Evolutionary conservation across 805 yeast genomes (phyloP).

Genomic region (Yarrowia hollandica): DNA sequence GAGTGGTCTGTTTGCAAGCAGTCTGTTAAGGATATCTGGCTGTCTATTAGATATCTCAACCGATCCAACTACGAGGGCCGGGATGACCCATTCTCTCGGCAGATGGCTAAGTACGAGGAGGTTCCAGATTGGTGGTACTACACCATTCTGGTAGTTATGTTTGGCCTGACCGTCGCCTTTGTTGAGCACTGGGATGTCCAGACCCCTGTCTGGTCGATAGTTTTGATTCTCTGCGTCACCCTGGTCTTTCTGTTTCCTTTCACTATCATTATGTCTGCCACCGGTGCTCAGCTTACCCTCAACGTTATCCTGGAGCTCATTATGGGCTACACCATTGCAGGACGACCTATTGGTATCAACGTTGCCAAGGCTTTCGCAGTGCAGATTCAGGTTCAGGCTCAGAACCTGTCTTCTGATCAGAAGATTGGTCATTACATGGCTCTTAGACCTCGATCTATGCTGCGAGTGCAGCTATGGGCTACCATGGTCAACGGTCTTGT

Average conservation of each 20-base stretch:
- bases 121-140: constrained; percentile 58
- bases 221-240: constrained; percentile 57
- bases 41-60: constrained; percentile 20
- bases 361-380: constrained; percentile 48
- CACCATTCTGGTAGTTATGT: constrained; percentile 46
- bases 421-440: constrained; percentile 51
- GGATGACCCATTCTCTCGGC: constrained; percentile 51
- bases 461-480: constrained; percentile 45
- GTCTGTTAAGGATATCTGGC: constrained; percentile 22
- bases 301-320: constrained; percentile 64
- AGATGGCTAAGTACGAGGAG: constrained; percentile 52
- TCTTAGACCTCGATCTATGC: constrained; percentile 47
- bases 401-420: constrained; percentile 56
- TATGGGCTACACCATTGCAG: constrained; percentile 67
- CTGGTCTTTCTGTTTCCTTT: constrained; percentile 60
- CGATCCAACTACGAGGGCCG: constrained; percentile 43
- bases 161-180: constrained; percentile 48
- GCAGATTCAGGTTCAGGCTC: constrained; percentile 60
- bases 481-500: constrained; percentile 45
- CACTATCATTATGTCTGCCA: constrained; percentile 58
- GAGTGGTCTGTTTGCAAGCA: constrained; percentile 44
- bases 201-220: constrained; percentile 55
- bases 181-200: constrained; percentile 37
- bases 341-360: constrained; percentile 56
- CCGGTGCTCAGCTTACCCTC: constrained; percentile 58